Percentiles rank a stretch among this genome's conserved stretches.
phyloP scores from a whole-genome alignment of 768 basidiomycete genomes.

The Tulasnella sp. region DNA sequence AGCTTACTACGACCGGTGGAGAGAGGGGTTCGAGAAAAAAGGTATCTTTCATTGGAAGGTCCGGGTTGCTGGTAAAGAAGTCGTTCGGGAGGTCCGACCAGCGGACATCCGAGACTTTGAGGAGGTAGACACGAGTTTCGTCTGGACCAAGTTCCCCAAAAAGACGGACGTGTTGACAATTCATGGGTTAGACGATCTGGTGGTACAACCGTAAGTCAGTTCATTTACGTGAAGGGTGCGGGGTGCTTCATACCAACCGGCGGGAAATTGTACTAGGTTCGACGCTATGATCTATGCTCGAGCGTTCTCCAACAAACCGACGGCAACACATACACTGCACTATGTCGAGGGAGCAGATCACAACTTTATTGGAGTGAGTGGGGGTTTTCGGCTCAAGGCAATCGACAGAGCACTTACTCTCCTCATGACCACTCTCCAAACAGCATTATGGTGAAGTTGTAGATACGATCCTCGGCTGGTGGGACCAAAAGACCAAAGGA shows the following conservation, averaged over 20 bases:
- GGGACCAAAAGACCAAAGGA: slow-evolving; percentile 52
- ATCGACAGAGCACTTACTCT: slow-evolving; percentile 27
- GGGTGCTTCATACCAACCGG: background rate
- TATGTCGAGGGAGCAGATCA: slow-evolving; percentile 77
- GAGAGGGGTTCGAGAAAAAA: slow-evolving; percentile 2
- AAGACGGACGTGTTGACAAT: slow-evolving; percentile 68
- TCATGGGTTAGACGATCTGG: slow-evolving; percentile 71
- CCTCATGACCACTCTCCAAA: background rate
- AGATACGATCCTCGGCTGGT: slow-evolving; percentile 70
- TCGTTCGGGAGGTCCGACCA: slow-evolving; percentile 58
- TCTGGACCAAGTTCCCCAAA: slow-evolving; percentile 69
- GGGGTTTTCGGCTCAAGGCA: background rate
- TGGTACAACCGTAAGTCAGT: slow-evolving; percentile 67
- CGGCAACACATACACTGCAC: slow-evolving; percentile 73
- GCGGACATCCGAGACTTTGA: slow-evolving; percentile 65
- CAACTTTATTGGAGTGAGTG: slow-evolving; percentile 65
- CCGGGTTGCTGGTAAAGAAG: slow-evolving; percentile 65
- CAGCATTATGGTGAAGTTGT: slow-evolving; percentile 70
- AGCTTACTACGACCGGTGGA: slow-evolving; percentile 10
- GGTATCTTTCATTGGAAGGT: slow-evolving; percentile 67
- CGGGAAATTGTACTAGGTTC: slow-evolving; percentile 41
- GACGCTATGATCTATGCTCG: slow-evolving; percentile 36
- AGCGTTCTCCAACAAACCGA: slow-evolving; percentile 46
- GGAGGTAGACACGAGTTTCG: slow-evolving; percentile 65
- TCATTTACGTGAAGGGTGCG: background rate